Percentiles rank a stretch among this genome's conserved stretches.
Conservation (phyloP, 768 basidiomycete genomes). For the Lactarius deliciosus region DNA sequence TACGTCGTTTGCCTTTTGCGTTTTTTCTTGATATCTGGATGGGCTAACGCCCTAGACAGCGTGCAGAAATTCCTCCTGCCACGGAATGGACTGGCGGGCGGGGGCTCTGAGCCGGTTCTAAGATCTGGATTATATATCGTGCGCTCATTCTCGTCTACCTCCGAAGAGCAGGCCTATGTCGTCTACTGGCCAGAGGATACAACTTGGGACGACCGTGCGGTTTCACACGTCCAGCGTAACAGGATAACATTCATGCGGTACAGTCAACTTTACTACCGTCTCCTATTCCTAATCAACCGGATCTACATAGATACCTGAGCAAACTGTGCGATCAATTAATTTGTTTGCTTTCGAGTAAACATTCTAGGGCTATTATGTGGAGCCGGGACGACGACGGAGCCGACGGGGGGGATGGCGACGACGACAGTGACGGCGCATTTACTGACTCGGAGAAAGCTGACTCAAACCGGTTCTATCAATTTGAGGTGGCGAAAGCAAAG, state of each 20-base stretch:
- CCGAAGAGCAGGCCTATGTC: not conserved
- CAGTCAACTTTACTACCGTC: not conserved
- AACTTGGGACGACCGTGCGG: not conserved
- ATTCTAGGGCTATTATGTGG: not conserved
- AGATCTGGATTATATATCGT: not conserved
- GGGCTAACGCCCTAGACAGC: not conserved
- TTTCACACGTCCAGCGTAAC: not conserved
- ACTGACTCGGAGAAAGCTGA: not conserved
- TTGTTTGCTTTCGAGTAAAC: not conserved
- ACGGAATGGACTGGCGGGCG: not conserved
- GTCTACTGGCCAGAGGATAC: not conserved
- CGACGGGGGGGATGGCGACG: not conserved
- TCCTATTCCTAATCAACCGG: not conserved
- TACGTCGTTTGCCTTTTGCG: not conserved
- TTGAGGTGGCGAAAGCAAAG: not conserved
- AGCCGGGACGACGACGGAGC: not conserved
- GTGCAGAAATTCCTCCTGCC: not conserved
- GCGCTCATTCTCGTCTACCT: not conserved
- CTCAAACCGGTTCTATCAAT: not conserved
- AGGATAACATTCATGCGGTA: not conserved
- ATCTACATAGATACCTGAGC: not conserved
- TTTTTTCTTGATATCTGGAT: not conserved
- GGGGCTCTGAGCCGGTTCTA: not conserved
- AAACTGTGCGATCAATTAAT: not conserved
- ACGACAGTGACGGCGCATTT: not conserved